A percentile compares a stretch with the other conserved stretches of the same genome.
Conservation (phyloP, 75 land plant genomes). For the Ceratopteris richardii region DNA sequence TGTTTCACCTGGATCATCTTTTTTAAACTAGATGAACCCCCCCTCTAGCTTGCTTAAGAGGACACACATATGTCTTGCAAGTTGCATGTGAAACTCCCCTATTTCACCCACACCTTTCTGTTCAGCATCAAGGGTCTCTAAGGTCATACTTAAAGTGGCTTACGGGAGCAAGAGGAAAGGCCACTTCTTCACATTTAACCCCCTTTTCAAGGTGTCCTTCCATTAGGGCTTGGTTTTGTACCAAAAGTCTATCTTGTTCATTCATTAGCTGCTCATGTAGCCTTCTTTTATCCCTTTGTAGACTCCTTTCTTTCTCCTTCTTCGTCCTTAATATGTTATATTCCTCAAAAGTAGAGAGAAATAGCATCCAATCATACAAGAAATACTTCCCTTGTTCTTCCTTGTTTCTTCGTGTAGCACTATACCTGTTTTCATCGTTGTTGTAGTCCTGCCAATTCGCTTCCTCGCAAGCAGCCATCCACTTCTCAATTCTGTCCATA, state of each 20-base stretch:
- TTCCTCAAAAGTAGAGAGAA: conserved; percentile 27
- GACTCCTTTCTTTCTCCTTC: conserved; percentile 21
- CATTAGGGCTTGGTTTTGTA: conserved; percentile 20
- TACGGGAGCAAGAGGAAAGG: no score
- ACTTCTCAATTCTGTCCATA: conserved; percentile 78
- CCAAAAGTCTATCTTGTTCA: conserved; percentile 26
- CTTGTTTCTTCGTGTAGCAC: conserved; percentile 82
- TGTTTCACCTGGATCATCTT: no score
- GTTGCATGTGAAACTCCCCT: no score
- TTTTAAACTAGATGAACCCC: no score
- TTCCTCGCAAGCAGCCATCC: conserved; percentile 80
- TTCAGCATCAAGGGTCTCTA: no score
- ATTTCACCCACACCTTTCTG: no score
- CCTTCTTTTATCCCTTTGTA: conserved; percentile 21
- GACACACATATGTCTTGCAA: no score
- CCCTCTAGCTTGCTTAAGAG: no score
- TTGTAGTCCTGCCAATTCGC: conserved; percentile 87
- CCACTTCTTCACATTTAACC: no score
- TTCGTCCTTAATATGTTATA: conserved; percentile 28
- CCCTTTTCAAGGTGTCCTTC: conserved; percentile 7
- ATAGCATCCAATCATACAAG: conserved; percentile 43
- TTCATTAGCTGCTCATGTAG: conserved; percentile 25
- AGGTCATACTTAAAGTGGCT: no score
- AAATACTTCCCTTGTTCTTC: conserved; percentile 46
- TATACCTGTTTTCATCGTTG: conserved; percentile 89